Evolutionary conservation across 768 basidiomycete genomes (phyloP).

Genomic region (Suillus placidus): DNA sequence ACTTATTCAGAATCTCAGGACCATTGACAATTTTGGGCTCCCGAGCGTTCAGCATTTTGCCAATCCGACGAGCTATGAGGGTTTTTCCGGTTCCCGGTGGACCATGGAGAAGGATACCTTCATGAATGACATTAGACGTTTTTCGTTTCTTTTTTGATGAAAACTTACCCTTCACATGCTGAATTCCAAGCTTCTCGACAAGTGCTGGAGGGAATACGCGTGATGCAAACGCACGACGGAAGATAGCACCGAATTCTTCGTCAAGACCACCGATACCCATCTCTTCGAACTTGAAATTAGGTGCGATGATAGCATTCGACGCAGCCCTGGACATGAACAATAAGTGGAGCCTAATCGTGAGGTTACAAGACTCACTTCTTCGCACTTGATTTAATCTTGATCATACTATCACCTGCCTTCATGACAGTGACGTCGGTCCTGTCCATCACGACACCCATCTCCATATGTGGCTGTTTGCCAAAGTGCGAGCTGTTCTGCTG

Average conservation of each 20-base stretch:
- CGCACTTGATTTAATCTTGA: conserved; percentile 90
- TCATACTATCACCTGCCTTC: conserved; percentile 77
- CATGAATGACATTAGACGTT: neutral
- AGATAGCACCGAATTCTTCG: conserved; percentile 92
- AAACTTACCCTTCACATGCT: conserved; percentile 90
- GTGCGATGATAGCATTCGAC: conserved; percentile 92
- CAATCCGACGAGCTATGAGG: conserved; percentile 96
- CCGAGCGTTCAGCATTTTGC: conserved; percentile 97
- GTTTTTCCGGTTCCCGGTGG: conserved; percentile 99
- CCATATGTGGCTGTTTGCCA: conserved; percentile 34
- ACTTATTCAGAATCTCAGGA: conserved; percentile 96
- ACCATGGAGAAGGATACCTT: conserved; percentile 91
- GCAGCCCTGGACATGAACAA: conserved; percentile 59
- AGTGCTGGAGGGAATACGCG: conserved; percentile 98
- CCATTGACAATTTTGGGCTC: conserved; percentile 99
- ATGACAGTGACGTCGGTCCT: conserved; percentile 91
- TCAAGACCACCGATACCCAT: conserved; percentile 99
- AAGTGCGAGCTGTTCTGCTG: conserved; percentile 53
- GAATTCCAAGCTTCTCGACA: conserved; percentile 96
- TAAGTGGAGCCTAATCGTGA: neutral
- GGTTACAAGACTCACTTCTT: conserved; percentile 67
- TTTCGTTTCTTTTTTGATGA: neutral
- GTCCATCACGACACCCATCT: conserved; percentile 81
- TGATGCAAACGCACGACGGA: conserved; percentile 96
- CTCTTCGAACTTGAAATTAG: conserved; percentile 99